Percentiles rank a stretch among this genome's conserved stretches.
phyloP scores from a whole-genome alignment of 2,329 filamentous ascomycete genomes.

The Diaporthe citrichinensis region DNA sequence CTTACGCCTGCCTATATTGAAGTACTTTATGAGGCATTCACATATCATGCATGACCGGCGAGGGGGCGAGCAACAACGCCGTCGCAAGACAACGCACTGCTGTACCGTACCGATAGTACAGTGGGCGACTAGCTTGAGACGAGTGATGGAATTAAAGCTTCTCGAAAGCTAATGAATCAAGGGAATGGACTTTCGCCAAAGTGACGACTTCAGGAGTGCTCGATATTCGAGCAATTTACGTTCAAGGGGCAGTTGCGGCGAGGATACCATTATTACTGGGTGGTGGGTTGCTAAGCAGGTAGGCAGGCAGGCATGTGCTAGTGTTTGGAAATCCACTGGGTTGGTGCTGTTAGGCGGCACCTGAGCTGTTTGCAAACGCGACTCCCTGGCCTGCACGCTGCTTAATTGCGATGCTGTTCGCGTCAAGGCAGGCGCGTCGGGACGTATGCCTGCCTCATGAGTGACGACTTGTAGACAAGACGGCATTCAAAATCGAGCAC shows the following conservation, averaged over 20 bases:
- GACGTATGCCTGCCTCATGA: not conserved
- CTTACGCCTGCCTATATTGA: not conserved
- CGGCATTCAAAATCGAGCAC: not conserved
- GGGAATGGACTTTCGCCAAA: not conserved
- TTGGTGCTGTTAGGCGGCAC: not conserved
- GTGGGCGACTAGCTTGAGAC: not conserved
- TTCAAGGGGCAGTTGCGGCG: not conserved
- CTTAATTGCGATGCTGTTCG: conserved; percentile 1
- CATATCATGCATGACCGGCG: not conserved
- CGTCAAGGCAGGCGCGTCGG: conserved; percentile 14
- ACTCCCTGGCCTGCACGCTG: conserved; percentile 5
- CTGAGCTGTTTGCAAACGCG: conserved; percentile 6
- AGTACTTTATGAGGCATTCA: not conserved
- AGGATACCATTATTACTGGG: not conserved
- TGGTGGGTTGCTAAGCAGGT: not conserved
- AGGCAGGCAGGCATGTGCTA: not conserved
- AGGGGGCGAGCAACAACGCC: not conserved
- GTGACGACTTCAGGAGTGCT: not conserved
- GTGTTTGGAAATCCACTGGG: not conserved
- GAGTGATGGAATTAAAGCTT: not conserved
- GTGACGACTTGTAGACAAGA: not conserved
- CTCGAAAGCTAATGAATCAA: not conserved
- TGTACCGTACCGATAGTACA: not conserved
- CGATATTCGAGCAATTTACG: no score
- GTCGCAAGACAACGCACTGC: not conserved